These are phyloP conservation scores for Avicennia marina DNA, from an alignment of 257 asterid species.

Conservation along the genomic window DNA sequence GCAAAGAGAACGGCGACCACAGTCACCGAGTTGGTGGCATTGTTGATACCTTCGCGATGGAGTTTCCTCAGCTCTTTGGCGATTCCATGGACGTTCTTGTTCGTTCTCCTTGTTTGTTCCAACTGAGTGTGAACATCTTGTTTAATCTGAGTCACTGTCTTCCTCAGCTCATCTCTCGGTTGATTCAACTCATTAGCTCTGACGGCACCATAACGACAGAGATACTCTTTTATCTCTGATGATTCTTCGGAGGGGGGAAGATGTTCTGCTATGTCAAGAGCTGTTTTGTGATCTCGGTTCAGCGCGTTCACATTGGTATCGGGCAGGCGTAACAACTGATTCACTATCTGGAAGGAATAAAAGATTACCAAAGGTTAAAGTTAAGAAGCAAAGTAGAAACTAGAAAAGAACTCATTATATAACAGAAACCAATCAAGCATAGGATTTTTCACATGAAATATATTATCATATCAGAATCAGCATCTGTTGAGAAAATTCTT, in stretches of 20 bases:
- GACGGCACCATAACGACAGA: conserved; percentile 42
- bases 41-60: not conserved
- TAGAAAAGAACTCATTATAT: too few species aligned
- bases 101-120: not conserved
- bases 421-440: too few species aligned
- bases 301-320: conserved; percentile 52
- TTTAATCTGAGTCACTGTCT: not conserved
- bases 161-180: conserved; percentile 31
- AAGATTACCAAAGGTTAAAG: too few species aligned
- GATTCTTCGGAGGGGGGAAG: conserved; percentile 57
- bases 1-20: conserved; percentile 1
- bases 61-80: not conserved
- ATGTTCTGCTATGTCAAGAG: conserved; percentile 48
- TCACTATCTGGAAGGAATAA: conserved; percentile 39
- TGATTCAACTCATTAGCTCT: conserved; percentile 57
- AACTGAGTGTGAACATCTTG: not conserved
- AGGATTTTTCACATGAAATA: too few species aligned
- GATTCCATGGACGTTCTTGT: not conserved
- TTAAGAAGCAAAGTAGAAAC: too few species aligned
- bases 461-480: too few species aligned
- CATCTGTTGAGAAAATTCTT: too few species aligned
- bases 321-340: conserved; percentile 36
- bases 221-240: conserved; percentile 39
- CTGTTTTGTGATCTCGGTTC: conserved; percentile 51
- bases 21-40: not conserved